A percentile compares a stretch with the other conserved stretches of the same genome.
Conservation (phyloP, 345 rosid genomes). For the Populus nigra region DNA sequence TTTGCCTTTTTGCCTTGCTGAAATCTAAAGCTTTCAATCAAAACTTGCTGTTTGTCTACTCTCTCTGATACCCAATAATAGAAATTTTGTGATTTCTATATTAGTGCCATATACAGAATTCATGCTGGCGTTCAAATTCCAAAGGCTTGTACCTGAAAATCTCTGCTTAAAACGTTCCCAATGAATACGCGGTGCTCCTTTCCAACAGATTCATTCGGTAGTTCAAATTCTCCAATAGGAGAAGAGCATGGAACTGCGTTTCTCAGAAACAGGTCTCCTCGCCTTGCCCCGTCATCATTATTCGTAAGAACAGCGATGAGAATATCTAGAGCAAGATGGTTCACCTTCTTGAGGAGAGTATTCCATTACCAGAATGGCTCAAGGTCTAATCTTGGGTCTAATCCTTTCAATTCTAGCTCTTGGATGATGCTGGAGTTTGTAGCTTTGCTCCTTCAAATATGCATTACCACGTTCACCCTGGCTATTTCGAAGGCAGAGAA, state of each 20-base stretch:
- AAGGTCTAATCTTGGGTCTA: slow-evolving; percentile 77
- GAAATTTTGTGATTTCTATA: slow-evolving; percentile 10
- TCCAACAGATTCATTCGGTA: slow-evolving; percentile 46
- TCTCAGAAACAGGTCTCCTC: slow-evolving; percentile 48
- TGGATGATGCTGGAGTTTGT: slow-evolving; percentile 92
- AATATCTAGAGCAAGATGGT: slow-evolving; percentile 93
- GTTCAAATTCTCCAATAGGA: slow-evolving; percentile 38
- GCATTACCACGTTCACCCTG: slow-evolving; percentile 59
- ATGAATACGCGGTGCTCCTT: slow-evolving; percentile 63
- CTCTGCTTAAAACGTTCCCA: not conserved
- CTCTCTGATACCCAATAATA: not conserved
- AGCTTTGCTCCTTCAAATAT: slow-evolving; percentile 64
- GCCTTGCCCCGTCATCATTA: slow-evolving; percentile 39
- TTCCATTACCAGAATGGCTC: slow-evolving; percentile 96
- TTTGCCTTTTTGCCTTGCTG: slow-evolving; percentile 40
- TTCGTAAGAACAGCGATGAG: slow-evolving; percentile 68
- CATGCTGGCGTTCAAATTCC: slow-evolving; percentile 12
- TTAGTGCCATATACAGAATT: slow-evolving; percentile 12
- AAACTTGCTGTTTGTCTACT: not conserved
- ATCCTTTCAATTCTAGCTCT: slow-evolving; percentile 79
- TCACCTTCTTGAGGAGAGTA: slow-evolving; percentile 83
- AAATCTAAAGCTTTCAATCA: slow-evolving; percentile 15
- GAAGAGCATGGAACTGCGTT: slow-evolving; percentile 22
- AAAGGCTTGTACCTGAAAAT: not conserved
- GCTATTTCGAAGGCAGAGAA: slow-evolving; percentile 65